phyloP scores from a whole-genome alignment of 805 yeast species.

The Starmerella sp. region DNA sequence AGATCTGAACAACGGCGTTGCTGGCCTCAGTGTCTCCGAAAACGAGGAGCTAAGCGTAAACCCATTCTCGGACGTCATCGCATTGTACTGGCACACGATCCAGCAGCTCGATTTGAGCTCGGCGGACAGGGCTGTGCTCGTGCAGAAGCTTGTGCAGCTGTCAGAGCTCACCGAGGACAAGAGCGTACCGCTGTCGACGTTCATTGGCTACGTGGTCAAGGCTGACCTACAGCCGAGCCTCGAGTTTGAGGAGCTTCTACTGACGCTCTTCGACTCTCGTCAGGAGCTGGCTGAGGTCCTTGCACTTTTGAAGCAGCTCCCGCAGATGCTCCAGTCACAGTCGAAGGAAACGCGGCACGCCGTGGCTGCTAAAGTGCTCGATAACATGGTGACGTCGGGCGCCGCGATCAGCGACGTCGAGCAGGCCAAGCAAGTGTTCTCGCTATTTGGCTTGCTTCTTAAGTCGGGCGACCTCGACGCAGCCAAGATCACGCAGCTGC shows the following conservation, averaged over 20 bases:
- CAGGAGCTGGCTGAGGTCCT: constrained; percentile 27
- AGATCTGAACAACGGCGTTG: too few species aligned
- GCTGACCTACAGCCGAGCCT: not conserved
- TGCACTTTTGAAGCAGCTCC: constrained; percentile 35
- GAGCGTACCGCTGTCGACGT: not conserved
- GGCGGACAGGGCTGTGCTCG: constrained; percentile 8
- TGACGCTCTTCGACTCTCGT: constrained; percentile 27
- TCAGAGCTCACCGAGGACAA: not conserved
- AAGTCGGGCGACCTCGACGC: constrained; percentile 29
- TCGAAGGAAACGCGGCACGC: constrained; percentile 41
- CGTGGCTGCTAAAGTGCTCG: constrained; percentile 51
- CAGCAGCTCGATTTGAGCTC: not conserved
- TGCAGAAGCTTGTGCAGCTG: constrained; percentile 5
- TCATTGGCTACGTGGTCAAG: constrained; percentile 2
- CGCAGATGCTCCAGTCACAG: constrained; percentile 44
- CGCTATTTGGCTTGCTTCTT: constrained; percentile 46
- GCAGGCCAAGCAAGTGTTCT: constrained; percentile 50
- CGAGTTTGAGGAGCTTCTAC: constrained; percentile 25
- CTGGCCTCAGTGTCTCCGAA: not conserved
- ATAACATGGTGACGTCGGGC: constrained; percentile 38
- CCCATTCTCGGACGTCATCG: not conserved
- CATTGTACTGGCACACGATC: constrained; percentile 11
- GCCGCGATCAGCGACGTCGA: constrained; percentile 34
- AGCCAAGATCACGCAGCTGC: constrained; percentile 45
- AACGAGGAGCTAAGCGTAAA: not conserved